A percentile compares a stretch with the other conserved stretches of the same genome.
Evolutionary conservation across 75 land plant genomes (phyloP).

Genomic region (Isoetes taiwanensis): DNA sequence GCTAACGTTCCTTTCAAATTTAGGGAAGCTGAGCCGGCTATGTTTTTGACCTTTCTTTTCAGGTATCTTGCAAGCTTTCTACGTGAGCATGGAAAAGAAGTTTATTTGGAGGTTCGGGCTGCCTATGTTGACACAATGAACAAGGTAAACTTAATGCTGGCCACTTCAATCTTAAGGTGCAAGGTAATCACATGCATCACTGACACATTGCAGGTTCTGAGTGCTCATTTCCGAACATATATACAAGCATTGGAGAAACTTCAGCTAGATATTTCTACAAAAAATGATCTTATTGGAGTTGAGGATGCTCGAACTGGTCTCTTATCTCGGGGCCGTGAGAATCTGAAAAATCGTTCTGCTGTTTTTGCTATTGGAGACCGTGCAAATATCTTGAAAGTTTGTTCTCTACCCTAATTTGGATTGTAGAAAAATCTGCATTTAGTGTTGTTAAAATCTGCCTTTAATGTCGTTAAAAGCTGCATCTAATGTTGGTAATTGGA

Average conservation of each 20-base stretch:
- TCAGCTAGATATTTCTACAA: slow-evolving; percentile 87
- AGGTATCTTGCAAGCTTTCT: slow-evolving; percentile 80
- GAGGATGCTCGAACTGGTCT: slow-evolving; percentile 57
- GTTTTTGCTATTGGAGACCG: slow-evolving; percentile 94
- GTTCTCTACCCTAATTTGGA: not conserved
- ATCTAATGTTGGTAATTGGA: too few relatives aligned
- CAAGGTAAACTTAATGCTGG: slow-evolving; percentile 38
- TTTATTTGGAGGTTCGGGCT: slow-evolving; percentile 73
- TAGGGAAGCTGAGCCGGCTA: too few relatives aligned
- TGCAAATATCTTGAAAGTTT: slow-evolving; percentile 76
- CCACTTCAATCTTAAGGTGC: not conserved
- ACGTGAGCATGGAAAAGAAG: slow-evolving; percentile 88
- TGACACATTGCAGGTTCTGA: slow-evolving; percentile 78
- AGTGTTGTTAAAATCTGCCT: too few relatives aligned
- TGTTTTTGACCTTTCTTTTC: slow-evolving; percentile 10
- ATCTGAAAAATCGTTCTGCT: slow-evolving; percentile 84
- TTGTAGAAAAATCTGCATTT: too few relatives aligned
- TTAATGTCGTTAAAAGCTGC: too few relatives aligned
- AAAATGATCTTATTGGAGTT: slow-evolving; percentile 85
- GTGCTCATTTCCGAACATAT: slow-evolving; percentile 96
- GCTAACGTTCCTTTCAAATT: too few relatives aligned
- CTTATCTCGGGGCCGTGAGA: slow-evolving; percentile 74
- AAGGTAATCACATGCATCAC: too few relatives aligned
- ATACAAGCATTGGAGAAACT: slow-evolving; percentile 92
- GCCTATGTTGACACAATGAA: slow-evolving; percentile 97